Percentiles rank a stretch among this genome's conserved stretches.
These are phyloP conservation scores for Spinellus fusiger DNA, from an alignment of 192 early-diverging fungal species.

Conservation along the genomic window DNA sequence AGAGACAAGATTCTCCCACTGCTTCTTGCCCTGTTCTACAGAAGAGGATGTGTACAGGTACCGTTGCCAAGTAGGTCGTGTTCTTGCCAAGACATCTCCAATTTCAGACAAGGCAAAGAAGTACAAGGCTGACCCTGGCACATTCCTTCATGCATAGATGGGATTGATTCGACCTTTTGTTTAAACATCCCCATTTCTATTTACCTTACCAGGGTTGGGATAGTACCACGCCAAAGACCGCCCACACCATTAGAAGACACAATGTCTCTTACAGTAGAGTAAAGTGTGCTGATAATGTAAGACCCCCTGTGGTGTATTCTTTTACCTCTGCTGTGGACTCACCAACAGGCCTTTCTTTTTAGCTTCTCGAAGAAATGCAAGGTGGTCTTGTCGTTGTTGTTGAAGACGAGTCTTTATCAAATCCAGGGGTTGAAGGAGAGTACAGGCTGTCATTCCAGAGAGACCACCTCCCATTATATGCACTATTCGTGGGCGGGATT, in stretches of 20 bases:
- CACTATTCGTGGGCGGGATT: constrained; percentile 34
- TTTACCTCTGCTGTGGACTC: constrained; percentile 44
- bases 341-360: constrained; percentile 37
- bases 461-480: constrained; percentile 74
- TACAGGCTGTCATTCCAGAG: constrained; percentile 71
- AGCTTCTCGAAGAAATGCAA: constrained; percentile 41
- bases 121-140: constrained; percentile 68
- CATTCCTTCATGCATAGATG: constrained; percentile 40
- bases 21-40: not conserved
- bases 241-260: constrained; percentile 47
- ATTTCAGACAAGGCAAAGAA: constrained; percentile 64
- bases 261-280: constrained; percentile 54
- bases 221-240: constrained; percentile 81
- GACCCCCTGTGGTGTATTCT: not conserved
- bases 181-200: too few species aligned
- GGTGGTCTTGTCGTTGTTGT: constrained; percentile 53
- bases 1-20: constrained; percentile 61
- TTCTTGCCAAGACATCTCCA: constrained; percentile 42
- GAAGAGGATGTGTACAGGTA: constrained; percentile 35
- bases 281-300: constrained; percentile 35
- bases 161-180: not conserved
- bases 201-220: constrained; percentile 53
- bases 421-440: constrained; percentile 86
- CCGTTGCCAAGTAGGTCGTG: constrained; percentile 24
- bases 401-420: constrained; percentile 78